Evolutionary conservation across 768 basidiomycete genomes (phyloP), one percentile per base, ranked within the genome.

Genomic region (Termitomyces sp.): DNA sequence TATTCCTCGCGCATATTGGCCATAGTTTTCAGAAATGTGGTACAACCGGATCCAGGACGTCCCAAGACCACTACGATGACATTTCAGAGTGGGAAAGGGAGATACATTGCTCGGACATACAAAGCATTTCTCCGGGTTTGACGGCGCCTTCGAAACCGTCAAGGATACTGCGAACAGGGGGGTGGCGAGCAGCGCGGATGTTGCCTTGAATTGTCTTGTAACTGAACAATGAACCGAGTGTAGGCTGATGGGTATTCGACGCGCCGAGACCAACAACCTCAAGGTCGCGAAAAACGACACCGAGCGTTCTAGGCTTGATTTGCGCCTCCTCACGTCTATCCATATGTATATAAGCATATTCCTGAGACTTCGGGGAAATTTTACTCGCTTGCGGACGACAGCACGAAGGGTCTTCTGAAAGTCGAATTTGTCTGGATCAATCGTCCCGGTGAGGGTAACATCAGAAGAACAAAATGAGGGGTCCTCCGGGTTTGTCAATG

Each of bases 21-120:
- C 50, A 96, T 79, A 0, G 80, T 79, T 70, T 92, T 93, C 45
- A 97, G 80, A 50, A 97, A 78, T 0, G 94, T 92, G 30, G 81
- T 84, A 67, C 93, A 94, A 3, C 94, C 93, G 0, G 90, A 84
- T n/a, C 89, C 89, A 1, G 93, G 93, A 28, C 90, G 79, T 35
- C 93, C 93, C 23, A 94, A 79, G 11, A 94, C 91, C 26, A 94
- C 88, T 89, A 17, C 7, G 1, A 64, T 5, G 47, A 19, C 26
- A 44, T 31, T 19, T 21, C 19, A 46, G 35, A 45, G 50, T 30
- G 28, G 14, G 26, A 23, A 7, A 17, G 28, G 33, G 6, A 23
- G 17, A 19, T 43, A 42, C 35, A 31, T 7, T 12, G 9, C 40
- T 5, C 5, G 8, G 14, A 81, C 88, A 60, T 66, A 84, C 91